A percentile compares a stretch with the other conserved stretches of the same genome.
phyloP scores from a whole-genome alignment of 2,329 filamentous ascomycete species.

The Davidsoniella virescens region DNA sequence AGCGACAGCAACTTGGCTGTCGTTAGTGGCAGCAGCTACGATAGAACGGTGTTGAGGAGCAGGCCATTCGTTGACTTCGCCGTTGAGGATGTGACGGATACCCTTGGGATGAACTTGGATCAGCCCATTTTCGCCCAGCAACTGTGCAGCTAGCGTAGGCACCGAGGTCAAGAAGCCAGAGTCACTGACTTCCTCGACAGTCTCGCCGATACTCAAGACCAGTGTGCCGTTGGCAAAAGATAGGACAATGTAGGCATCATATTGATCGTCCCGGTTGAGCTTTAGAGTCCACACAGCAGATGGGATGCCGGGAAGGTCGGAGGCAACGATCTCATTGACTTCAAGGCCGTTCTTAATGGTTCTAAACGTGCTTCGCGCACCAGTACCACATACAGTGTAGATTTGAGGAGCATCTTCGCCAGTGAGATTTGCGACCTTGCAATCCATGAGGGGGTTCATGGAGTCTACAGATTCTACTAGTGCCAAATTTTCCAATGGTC shows the following conservation, averaged over 20 bases:
- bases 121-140: constrained; percentile 81
- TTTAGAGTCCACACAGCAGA: constrained; percentile 94
- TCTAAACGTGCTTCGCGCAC: constrained; percentile 77
- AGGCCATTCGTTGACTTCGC: constrained; percentile 80
- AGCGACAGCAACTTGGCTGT: constrained; percentile 82
- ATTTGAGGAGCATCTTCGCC: constrained; percentile 94
- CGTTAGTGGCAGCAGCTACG: constrained; percentile 83
- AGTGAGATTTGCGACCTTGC: constrained; percentile 78
- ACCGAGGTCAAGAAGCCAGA: constrained; percentile 82
- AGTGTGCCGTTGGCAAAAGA: constrained; percentile 82
- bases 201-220: constrained; percentile 89
- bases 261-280: constrained; percentile 62
- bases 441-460: constrained; percentile 81
- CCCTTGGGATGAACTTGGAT: constrained; percentile 95
- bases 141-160: constrained; percentile 79
- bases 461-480: constrained; percentile 73
- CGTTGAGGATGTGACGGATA: constrained; percentile 71
- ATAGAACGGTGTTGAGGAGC: constrained; percentile 89
- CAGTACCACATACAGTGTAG: constrained; percentile 78
- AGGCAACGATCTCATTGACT: constrained; percentile 91
- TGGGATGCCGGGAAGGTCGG: constrained; percentile 74
- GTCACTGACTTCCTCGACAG: constrained; percentile 87
- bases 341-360: constrained; percentile 85
- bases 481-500: constrained; percentile 64
- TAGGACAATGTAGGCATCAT: constrained; percentile 88